phyloP scores from a whole-genome alignment of 2,329 filamentous ascomycete species.

The Phyllosticta paracitricarpa region DNA sequence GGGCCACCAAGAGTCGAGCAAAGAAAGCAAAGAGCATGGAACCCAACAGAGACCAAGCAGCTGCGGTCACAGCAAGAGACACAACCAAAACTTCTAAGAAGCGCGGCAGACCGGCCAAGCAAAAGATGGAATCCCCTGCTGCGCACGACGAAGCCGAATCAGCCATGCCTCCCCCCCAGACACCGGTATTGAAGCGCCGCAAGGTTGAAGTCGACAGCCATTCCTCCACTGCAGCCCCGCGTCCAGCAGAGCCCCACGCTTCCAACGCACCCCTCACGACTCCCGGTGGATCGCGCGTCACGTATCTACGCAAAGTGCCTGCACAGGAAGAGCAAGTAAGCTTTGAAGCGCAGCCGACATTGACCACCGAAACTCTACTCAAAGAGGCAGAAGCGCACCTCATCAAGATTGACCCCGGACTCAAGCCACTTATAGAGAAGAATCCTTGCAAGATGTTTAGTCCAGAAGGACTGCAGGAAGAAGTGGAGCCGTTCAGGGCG shows the following conservation, averaged over 20 bases:
- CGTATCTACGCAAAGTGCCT: constrained; percentile 21
- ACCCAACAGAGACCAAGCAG: neutral
- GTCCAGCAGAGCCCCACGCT: constrained; percentile 52
- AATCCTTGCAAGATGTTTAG: constrained; percentile 73
- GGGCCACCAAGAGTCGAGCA: neutral
- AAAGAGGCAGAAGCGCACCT: constrained; percentile 67
- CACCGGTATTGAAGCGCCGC: neutral
- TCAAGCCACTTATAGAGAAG: constrained; percentile 61
- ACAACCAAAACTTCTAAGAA: neutral
- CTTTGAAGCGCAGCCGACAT: constrained; percentile 27
- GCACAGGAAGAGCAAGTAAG: constrained; percentile 15
- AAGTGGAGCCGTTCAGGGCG: constrained; percentile 78
- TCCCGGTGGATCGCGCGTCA: constrained; percentile 55
- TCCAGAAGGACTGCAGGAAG: constrained; percentile 69
- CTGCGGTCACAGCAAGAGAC: neutral
- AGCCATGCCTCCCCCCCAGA: constrained; percentile 19
- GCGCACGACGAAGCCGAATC: constrained; percentile 11
- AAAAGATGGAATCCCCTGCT: neutral
- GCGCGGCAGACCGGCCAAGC: neutral
- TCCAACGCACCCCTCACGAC: constrained; percentile 66
- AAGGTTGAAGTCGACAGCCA: neutral
- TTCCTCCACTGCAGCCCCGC: constrained; percentile 13
- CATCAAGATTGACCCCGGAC: constrained; percentile 59
- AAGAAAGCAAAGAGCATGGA: neutral
- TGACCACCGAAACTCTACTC: constrained; percentile 63